These are phyloP conservation scores for Podila epigama DNA, from an alignment of 192 early-diverging fungal species.

Conservation along the genomic window DNA sequence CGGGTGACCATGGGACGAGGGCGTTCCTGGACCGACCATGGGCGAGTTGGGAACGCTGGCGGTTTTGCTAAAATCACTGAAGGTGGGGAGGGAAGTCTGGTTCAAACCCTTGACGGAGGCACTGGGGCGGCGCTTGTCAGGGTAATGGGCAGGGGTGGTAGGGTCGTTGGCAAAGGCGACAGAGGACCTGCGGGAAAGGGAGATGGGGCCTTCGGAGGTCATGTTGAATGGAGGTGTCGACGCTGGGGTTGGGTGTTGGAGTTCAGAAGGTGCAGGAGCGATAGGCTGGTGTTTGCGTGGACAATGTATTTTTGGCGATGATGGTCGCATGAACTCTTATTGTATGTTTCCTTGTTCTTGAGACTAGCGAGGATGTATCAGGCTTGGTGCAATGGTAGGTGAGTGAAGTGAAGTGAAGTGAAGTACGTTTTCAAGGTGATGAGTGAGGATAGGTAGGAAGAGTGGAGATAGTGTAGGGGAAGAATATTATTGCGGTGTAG, in stretches of 20 bases:
- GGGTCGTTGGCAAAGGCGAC: not conserved
- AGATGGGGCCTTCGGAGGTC: conserved; percentile 36
- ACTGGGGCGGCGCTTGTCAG: not conserved
- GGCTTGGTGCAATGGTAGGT: too few relatives aligned
- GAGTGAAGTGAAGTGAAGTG: not conserved
- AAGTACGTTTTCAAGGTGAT: not conserved
- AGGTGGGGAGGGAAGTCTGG: conserved; percentile 10
- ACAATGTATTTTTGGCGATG: not conserved
- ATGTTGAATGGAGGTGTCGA: conserved; percentile 34
- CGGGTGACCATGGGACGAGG: not conserved
- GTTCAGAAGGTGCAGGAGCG: not conserved
- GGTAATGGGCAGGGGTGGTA: not conserved
- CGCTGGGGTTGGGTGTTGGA: not conserved
- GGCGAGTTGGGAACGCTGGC: not conserved
- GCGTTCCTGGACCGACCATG: not conserved
- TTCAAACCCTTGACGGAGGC: not conserved
- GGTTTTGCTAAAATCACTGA: conserved; percentile 20
- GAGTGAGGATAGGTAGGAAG: not conserved
- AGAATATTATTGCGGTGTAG: not conserved
- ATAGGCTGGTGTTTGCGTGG: not conserved
- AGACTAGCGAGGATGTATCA: too few relatives aligned
- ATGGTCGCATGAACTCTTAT: not conserved
- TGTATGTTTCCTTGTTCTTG: not conserved
- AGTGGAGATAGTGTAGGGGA: not conserved
- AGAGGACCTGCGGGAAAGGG: conserved; percentile 7